Evolutionary conservation across 176 grass and related monocot genomes (phyloP).

Genomic region (Themeda triandra): DNA sequence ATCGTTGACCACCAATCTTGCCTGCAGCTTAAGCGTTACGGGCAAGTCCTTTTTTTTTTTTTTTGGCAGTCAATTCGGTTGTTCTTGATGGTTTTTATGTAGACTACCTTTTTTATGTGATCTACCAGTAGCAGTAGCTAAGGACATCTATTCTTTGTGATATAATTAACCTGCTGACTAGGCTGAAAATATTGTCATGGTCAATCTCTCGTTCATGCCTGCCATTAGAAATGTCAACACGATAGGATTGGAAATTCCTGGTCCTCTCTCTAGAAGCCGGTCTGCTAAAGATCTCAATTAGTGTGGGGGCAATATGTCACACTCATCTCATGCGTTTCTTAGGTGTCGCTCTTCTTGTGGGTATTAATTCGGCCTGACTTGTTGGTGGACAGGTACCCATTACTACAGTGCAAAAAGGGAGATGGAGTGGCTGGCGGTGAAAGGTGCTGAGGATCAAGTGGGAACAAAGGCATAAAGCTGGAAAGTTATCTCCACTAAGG

Average conservation of each 20-base stretch:
- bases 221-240: not conserved
- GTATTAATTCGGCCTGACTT: constrained; percentile 39
- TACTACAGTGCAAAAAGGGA: not conserved
- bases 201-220: not conserved
- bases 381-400: constrained; percentile 37
- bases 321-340: constrained; percentile 22
- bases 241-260: not conserved
- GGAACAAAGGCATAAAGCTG: constrained; percentile 28
- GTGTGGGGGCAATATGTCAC: constrained; percentile 3
- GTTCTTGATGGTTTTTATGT: not conserved
- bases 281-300: constrained; percentile 15
- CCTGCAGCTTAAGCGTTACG: not conserved
- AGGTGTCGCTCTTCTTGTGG: constrained; percentile 26
- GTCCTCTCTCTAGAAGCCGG: not conserved
- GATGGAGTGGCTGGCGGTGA: not conserved
- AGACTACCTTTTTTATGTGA: not conserved
- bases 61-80: not conserved
- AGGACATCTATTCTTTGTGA: not conserved
- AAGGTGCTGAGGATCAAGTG: constrained; percentile 13
- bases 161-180: constrained; percentile 19
- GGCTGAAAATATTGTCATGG: not conserved
- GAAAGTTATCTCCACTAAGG: constrained; percentile 11
- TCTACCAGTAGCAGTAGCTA: not conserved
- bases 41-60: not conserved
- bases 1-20: not conserved